phyloP scores from a whole-genome alignment of 495 filamentous ascomycete species.

The Bombardia bombarda region DNA sequence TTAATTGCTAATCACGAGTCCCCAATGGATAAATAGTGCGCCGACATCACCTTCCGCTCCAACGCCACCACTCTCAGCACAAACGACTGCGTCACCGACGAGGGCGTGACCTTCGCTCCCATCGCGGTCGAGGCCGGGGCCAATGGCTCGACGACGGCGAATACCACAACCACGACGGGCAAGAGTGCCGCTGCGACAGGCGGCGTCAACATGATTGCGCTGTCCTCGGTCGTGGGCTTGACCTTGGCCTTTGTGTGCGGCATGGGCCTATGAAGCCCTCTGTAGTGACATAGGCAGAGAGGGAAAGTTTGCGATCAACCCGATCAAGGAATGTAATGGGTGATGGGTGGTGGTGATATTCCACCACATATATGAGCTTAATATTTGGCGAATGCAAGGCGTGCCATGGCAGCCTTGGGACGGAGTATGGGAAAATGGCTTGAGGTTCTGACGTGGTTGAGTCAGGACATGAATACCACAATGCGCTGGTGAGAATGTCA shows the following conservation, averaged over 20 bases:
- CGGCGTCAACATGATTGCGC: slow-evolving; percentile 22
- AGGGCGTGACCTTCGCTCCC: slow-evolving; percentile 20
- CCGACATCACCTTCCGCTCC: slow-evolving; percentile 51
- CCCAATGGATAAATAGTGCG: slow-evolving; percentile 39
- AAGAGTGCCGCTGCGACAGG: slow-evolving; percentile 4
- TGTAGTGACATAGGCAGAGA: neutral
- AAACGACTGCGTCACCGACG: slow-evolving; percentile 41
- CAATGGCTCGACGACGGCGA: neutral
- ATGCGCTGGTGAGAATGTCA: too few relatives aligned
- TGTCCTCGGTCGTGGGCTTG: slow-evolving; percentile 46
- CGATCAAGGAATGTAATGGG: too few relatives aligned
- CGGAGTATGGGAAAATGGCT: too few relatives aligned
- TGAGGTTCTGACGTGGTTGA: too few relatives aligned
- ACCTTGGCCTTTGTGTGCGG: slow-evolving; percentile 43
- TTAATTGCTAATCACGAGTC: neutral
- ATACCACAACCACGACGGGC: slow-evolving; percentile 1
- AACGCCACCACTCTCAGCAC: slow-evolving; percentile 30
- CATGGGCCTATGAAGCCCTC: slow-evolving; percentile 13
- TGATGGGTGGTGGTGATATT: too few relatives aligned
- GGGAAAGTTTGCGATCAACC: too few relatives aligned
- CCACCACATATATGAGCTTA: too few relatives aligned
- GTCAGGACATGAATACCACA: too few relatives aligned
- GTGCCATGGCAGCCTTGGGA: too few relatives aligned
- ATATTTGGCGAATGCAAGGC: too few relatives aligned
- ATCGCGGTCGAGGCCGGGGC: slow-evolving; percentile 9